Conservation (phyloP, 2,329 filamentous ascomycete species). For the Diaporthe nobilis region DNA sequence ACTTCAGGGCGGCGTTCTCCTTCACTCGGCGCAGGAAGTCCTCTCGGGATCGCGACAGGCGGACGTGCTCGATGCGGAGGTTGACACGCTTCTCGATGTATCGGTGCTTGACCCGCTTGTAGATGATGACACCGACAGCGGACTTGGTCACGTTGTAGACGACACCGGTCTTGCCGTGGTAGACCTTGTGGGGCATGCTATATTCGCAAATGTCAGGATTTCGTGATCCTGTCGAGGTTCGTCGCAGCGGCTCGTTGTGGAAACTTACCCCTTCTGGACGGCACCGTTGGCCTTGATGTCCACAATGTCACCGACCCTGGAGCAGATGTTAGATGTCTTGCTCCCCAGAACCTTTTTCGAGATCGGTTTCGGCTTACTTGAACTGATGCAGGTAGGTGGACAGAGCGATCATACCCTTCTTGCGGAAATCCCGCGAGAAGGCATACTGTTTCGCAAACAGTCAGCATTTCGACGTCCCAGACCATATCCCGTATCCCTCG, state of each 20-base stretch:
- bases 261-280: conserved; percentile 93
- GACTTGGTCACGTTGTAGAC: conserved; percentile 99
- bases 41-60: conserved; percentile 93
- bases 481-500: conserved; percentile 5
- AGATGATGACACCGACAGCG: conserved; percentile 98
- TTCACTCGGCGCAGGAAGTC: conserved; percentile 98
- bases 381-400: conserved; percentile 96
- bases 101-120: conserved; percentile 99
- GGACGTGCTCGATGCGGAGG: conserved; percentile 98
- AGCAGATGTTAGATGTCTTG: conserved; percentile 23
- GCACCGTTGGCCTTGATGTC: conserved; percentile 99
- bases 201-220: conserved; percentile 54
- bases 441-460: conserved; percentile 73
- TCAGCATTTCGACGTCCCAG: conserved; percentile 51
- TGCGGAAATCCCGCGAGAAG: conserved; percentile 94
- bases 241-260: conserved; percentile 39
- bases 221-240: conserved; percentile 30
- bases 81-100: conserved; percentile 99
- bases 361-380: conserved; percentile 71
- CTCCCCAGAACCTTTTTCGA: conserved; percentile 27
- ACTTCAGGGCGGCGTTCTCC: conserved; percentile 93
- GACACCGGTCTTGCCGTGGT: conserved; percentile 99
- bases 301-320: conserved; percentile 96
- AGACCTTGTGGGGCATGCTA: conserved; percentile 99
- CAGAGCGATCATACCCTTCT: conserved; percentile 94